Base-by-base conservation (phyloP, 345 rosid species). In the Arabis alpina region DNA sequence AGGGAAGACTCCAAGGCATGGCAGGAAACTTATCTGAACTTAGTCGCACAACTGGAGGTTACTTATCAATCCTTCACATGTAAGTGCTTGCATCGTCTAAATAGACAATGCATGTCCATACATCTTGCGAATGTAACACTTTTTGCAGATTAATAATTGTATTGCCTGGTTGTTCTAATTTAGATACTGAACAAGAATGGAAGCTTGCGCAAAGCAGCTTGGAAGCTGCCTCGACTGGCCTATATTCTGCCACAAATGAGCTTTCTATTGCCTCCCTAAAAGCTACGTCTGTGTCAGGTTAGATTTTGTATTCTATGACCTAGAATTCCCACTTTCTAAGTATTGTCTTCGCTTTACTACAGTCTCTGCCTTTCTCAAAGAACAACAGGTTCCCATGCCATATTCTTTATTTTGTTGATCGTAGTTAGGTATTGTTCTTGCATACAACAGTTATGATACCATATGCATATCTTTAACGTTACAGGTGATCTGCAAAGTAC, bases 271-370 rank as follows among this genome's bases (percentile, higher is more conserved):
- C 90, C 37, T 88, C 96, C 66, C 81, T 77, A 60, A 86, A 90
- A 81, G 91, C 98, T 52, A 84, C 85, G 84, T 84, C 92, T 63
- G 91, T 91, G 67, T 88, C 98, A 82, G 98, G 98, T 92, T 48
- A 72, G 66, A 42, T 60, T 36, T 70, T 45, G 25, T 64, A 78
- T 71, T 45, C 73, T 72, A 4, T 62, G 55, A 40, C 34, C 37
- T 64, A 65, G 25, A 27, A 13, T 55, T 49, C 44, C 14, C 66
- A 14, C 52, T 58, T 66, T 49, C 12, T 73, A 57, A 37, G 34
- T 42, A 16, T 47, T 41, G 36, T 47, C 12, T 59, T 58, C 11
- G 45, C 48, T 32, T 57, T 40, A 32, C 51, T 57, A 58, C 45
- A 51, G 1, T 53, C 47, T 41, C 19, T 32, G 24, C 32, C 42